Percentiles rank a stretch among this genome's conserved stretches.
phyloP scores from a whole-genome alignment of 2,329 filamentous ascomycete genomes.

The Corinectria fuckeliana region DNA sequence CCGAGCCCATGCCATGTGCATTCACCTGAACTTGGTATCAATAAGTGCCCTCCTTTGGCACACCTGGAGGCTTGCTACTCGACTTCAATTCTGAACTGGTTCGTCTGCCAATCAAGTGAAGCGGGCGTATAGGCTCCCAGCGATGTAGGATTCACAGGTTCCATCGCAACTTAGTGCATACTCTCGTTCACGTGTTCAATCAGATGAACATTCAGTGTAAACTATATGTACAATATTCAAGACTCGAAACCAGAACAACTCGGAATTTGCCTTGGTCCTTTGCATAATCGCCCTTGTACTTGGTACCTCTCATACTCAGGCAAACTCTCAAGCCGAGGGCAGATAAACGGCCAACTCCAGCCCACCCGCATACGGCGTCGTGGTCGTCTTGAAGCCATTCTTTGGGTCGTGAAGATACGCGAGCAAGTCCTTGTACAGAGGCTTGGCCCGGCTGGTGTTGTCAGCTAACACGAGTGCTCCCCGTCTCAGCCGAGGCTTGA shows the following conservation, averaged over 20 bases:
- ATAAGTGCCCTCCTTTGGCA: conserved; percentile 43
- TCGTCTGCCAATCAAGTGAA: neutral
- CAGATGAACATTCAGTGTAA: too few species aligned
- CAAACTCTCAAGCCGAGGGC: conserved; percentile 32
- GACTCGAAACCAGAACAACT: neutral
- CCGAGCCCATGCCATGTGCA: conserved; percentile 49
- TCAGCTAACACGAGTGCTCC: conserved; percentile 59
- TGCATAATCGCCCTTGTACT: neutral
- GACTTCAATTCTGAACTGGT: conserved; percentile 19
- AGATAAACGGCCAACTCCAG: conserved; percentile 40
- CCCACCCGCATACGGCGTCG: conserved; percentile 41
- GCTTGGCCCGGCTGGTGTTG: conserved; percentile 50
- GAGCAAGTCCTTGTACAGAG: conserved; percentile 56
- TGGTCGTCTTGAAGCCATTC: conserved; percentile 55
- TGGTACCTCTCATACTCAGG: neutral
- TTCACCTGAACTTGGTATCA: conserved; percentile 49
- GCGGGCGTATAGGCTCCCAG: too few species aligned
- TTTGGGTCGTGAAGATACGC: conserved; percentile 51
- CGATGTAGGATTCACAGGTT: too few species aligned
- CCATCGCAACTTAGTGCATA: too few species aligned
- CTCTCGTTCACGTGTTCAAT: too few species aligned
- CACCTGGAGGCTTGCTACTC: conserved; percentile 37
- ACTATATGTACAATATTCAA: too few species aligned
- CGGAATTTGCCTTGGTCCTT: neutral
- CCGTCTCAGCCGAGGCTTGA: conserved; percentile 53